phyloP scores from a whole-genome alignment of 2,329 filamentous ascomycete species.

The Coniochaeta sp. region DNA sequence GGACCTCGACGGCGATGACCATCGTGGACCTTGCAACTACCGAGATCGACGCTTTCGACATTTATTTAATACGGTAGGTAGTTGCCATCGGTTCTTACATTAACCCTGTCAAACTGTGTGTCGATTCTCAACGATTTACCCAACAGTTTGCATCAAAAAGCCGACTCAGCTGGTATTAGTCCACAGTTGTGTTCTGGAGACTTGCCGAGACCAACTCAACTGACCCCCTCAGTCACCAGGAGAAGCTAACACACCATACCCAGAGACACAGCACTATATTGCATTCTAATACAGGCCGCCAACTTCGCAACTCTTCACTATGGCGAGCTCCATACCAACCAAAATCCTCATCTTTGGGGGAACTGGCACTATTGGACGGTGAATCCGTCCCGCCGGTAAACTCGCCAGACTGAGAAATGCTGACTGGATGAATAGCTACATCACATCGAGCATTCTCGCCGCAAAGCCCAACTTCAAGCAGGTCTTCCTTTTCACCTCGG shows the following conservation, averaged over 20 bases:
- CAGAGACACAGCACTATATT: neutral
- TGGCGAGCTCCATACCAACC: constrained; percentile 4
- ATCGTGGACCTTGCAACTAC: neutral
- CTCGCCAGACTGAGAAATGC: neutral
- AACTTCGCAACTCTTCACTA: neutral
- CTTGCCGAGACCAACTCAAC: no score
- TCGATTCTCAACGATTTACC: no score
- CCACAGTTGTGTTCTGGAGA: no score
- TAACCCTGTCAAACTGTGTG: no score
- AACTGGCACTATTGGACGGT: constrained; percentile 31
- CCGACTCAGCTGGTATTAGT: no score
- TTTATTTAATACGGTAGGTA: neutral
- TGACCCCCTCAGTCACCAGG: no score
- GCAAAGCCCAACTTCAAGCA: constrained; percentile 25
- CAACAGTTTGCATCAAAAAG: no score
- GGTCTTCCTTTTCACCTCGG: constrained; percentile 34
- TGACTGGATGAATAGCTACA: constrained; percentile 16
- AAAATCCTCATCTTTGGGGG: constrained; percentile 29
- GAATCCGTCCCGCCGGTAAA: neutral
- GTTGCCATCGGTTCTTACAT: no score
- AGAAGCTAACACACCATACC: neutral
- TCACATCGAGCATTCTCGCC: constrained; percentile 26
- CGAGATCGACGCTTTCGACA: neutral
- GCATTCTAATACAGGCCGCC: neutral
- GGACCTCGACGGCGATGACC: neutral